These are phyloP conservation scores for Oxyria digyna DNA, from an alignment of 148 eudicot species.

Conservation along the genomic window DNA sequence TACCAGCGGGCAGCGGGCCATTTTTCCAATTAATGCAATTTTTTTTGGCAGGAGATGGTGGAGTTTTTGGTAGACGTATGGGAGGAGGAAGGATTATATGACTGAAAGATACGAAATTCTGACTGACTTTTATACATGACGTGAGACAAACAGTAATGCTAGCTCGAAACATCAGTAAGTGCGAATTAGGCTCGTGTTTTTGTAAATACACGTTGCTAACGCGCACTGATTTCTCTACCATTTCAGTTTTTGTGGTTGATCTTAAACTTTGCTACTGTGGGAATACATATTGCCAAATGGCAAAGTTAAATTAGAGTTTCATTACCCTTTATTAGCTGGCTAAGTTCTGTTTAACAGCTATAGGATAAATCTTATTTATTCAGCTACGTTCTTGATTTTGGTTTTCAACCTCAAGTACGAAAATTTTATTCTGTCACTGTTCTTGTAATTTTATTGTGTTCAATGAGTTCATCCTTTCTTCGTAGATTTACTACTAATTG, in stretches of 20 bases:
- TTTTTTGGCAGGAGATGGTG: slow-evolving; percentile 38
- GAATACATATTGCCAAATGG: not conserved
- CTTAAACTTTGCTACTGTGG: not conserved
- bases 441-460: too few species aligned
- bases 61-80: slow-evolving; percentile 39
- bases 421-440: not conserved
- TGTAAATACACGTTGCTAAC: not conserved
- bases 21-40: not conserved
- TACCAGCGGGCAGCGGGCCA: not conserved
- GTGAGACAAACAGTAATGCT: not conserved
- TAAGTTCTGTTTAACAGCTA: not conserved
- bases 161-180: not conserved
- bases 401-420: not conserved
- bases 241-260: not conserved
- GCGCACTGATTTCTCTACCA: not conserved
- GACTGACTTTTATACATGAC: not conserved
- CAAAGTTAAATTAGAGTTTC: not conserved
- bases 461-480: too few species aligned
- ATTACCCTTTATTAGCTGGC: not conserved
- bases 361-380: not conserved
- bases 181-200: not conserved
- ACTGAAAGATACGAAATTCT: slow-evolving; percentile 4
- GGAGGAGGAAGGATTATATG: slow-evolving; percentile 47
- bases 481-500: too few species aligned
- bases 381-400: not conserved